Evolutionary conservation across 75 land plant species (phyloP), one percentile per base, ranked within the genome.

Genomic region (Pinus taeda): DNA sequence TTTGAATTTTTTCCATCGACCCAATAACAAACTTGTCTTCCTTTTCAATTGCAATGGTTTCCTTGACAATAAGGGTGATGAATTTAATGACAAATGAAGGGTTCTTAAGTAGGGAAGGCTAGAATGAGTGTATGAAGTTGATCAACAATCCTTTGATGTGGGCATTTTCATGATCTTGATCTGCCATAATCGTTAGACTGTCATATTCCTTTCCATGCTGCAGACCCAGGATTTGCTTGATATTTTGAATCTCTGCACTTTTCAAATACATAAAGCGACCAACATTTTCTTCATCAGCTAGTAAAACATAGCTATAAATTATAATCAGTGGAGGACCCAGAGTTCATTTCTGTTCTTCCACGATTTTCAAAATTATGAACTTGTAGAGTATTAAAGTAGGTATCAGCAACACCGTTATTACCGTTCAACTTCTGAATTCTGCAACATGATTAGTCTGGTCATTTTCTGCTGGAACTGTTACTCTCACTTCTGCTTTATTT

Each of bases 241-340:
- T 33, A 33, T 33, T 33, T 33, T 33, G 33, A 33, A 33, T 33
- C 71, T 97, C 98, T 20, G 92, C 87, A 59, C 98, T 95, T 82
- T 97, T 98, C 70, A 97, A 86, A 77, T 97, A 97, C 2, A 97
- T 79, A 83, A 97, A 94, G 60, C 79, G 88, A n/a, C 99, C 99
- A 63, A 93, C 93, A 85, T 91, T 88, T 57, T 88, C 90, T 21
- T 53, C 80, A 13, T 77, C 81, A 67, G 79, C 64, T 29, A 74
- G 72, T 8, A n/a, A 42, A 61, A 21, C 57, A 64, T 11, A 39
- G 11, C 26, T 26, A 26, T 26, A 26, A 26, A 26, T 64, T 26
- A 49, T 49, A 49, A 8, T 49, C 55, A 22, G 33, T 2, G 33
- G 65, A 2, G 33, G 33, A 55, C 13, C 61, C 67, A 59, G 29